Conservation (phyloP, 345 rosid species). For the Sonneratia alba region DNA sequence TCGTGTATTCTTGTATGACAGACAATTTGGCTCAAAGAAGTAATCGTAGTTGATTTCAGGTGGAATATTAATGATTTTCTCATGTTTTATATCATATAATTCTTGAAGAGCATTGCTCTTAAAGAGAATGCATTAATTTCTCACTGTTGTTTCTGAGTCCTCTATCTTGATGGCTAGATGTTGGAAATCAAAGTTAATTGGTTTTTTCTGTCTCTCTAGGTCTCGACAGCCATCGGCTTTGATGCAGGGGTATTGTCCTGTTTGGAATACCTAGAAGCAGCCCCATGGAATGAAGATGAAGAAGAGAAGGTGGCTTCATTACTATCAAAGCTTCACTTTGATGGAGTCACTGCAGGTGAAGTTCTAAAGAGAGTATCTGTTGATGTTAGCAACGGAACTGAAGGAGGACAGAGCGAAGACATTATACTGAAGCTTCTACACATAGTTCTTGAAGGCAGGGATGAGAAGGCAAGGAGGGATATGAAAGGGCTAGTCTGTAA, state of each 20-base stretch:
- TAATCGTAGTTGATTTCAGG: neutral
- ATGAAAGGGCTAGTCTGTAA: slow-evolving; percentile 88
- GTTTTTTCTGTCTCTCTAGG: slow-evolving; percentile 34
- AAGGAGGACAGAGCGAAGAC: slow-evolving; percentile 49
- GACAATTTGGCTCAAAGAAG: neutral
- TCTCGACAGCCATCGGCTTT: slow-evolving; percentile 90
- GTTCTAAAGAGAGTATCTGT: slow-evolving; percentile 83
- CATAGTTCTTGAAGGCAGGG: slow-evolving; percentile 93
- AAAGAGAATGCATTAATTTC: neutral
- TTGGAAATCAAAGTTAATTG: slow-evolving; percentile 3
- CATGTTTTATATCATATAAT: neutral
- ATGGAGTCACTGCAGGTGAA: slow-evolving; percentile 85
- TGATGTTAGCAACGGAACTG: slow-evolving; percentile 49
- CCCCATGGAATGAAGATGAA: slow-evolving; percentile 99
- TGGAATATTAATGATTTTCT: neutral
- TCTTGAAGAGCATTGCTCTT: neutral
- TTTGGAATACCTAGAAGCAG: slow-evolving; percentile 94
- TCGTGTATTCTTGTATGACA: neutral
- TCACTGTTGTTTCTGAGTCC: neutral
- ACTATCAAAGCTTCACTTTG: slow-evolving; percentile 75
- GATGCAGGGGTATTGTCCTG: slow-evolving; percentile 95
- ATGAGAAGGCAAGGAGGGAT: slow-evolving; percentile 92
- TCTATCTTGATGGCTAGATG: neutral
- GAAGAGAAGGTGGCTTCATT: slow-evolving; percentile 80
- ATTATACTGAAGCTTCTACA: slow-evolving; percentile 79